Evolutionary conservation across 75 land plant genomes (phyloP).

Genomic region (Chamaecyparis obtusa): DNA sequence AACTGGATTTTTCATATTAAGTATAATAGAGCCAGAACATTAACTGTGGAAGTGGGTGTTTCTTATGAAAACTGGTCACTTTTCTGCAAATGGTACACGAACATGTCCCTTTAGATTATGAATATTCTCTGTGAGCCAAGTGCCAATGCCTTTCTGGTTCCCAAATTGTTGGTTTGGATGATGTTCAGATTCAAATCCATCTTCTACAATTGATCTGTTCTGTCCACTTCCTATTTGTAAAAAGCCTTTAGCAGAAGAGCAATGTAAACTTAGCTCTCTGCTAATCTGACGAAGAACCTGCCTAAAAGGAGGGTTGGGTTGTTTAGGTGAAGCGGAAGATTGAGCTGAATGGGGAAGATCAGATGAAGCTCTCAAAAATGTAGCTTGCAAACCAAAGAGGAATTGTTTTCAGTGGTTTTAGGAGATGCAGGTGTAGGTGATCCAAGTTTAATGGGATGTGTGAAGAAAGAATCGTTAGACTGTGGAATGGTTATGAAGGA

Average conservation of each 20-base stretch:
- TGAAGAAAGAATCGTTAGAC: neutral
- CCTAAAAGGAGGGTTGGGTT: neutral
- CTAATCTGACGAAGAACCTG: slow-evolving; percentile 4
- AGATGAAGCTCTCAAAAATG: slow-evolving; percentile 2
- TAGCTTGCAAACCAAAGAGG: neutral
- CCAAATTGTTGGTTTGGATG: neutral
- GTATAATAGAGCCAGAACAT: neutral
- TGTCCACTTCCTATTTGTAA: slow-evolving; percentile 1
- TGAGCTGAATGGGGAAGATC: neutral
- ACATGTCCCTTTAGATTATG: slow-evolving; percentile 9
- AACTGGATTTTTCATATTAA: too few relatives aligned
- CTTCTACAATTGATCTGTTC: neutral
- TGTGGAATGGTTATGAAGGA: neutral
- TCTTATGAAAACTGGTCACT: neutral
- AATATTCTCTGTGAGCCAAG: slow-evolving; percentile 9
- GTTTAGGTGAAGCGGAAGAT: neutral
- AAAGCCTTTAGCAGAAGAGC: neutral
- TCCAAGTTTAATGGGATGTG: slow-evolving; percentile 4
- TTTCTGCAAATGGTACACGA: neutral
- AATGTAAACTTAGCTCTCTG: neutral
- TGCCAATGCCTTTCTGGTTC: slow-evolving; percentile 5
- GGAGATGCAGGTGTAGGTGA: slow-evolving; percentile 9
- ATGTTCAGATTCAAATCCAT: neutral
- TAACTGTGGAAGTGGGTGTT: neutral
- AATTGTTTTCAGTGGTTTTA: neutral